Percentiles rank a stretch among this genome's conserved stretches.
Conservation (phyloP, 148 eudicot species). For the Silene conica region DNA sequence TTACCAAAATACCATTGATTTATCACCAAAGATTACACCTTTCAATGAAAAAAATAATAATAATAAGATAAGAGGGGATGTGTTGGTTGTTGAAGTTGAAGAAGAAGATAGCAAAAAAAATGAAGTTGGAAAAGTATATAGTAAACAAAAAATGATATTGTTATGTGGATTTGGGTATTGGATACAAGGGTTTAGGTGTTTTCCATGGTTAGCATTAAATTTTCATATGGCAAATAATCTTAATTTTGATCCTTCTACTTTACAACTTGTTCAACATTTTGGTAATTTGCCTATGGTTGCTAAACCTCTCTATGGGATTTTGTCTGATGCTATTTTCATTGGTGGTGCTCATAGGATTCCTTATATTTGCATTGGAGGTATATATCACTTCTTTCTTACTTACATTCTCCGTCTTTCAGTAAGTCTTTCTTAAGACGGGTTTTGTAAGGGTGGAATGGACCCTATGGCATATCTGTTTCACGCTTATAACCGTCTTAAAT, state of each 20-base stretch:
- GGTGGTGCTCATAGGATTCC: constrained; percentile 80
- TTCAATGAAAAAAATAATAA: background rate
- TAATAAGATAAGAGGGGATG: background rate
- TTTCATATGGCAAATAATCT: constrained; percentile 84
- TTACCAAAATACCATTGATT: constrained; percentile 2
- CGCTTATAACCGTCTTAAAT: too few species aligned
- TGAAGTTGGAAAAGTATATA: constrained; percentile 32
- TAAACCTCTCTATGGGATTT: constrained; percentile 80
- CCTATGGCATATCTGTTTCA: too few species aligned
- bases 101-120: background rate
- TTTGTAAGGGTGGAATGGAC: too few species aligned
- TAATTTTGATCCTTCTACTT: constrained; percentile 61
- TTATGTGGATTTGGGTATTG: constrained; percentile 91
- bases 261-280: constrained; percentile 74
- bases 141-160: constrained; percentile 46
- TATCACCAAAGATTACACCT: constrained; percentile 13
- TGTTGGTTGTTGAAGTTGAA: constrained; percentile 11
- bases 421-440: too few species aligned
- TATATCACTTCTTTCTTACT: constrained; percentile 27
- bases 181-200: constrained; percentile 91
- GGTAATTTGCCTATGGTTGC: constrained; percentile 85
- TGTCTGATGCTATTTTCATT: constrained; percentile 81
- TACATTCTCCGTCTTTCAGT: background rate
- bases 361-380: constrained; percentile 89
- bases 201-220: constrained; percentile 87